A percentile compares a stretch with the other conserved stretches of the same genome.
phyloP scores from a whole-genome alignment of 1,139 yeast genomes.

The Protomyces inundatus region DNA sequence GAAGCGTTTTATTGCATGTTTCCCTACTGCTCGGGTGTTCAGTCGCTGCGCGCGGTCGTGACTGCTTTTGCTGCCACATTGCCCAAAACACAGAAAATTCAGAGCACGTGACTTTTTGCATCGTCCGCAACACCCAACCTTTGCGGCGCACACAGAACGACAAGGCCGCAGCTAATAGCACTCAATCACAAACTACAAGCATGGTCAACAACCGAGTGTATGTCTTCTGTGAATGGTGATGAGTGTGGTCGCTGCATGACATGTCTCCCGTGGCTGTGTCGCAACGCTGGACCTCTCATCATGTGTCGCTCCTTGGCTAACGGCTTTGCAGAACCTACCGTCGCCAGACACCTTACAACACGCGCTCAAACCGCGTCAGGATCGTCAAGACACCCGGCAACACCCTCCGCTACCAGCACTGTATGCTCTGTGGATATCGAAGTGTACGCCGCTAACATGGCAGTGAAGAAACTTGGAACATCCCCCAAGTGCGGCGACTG shows the following conservation, averaged over 20 bases:
- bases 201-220: neutral
- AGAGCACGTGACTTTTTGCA: no score
- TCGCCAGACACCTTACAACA: constrained; percentile 76
- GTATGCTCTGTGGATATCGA: neutral
- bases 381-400: constrained; percentile 99
- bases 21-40: neutral
- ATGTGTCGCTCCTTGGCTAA: neutral
- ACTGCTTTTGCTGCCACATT: neutral
- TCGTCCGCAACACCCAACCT: no score
- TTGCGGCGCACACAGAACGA: no score
- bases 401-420: constrained; percentile 91
- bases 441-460: constrained; percentile 31
- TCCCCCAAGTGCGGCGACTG: constrained; percentile 99
- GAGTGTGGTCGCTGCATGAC: no score
- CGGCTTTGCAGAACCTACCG: constrained; percentile 50
- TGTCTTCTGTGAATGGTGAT: neutral
- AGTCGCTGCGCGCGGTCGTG: neutral
- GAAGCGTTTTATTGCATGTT: no score
- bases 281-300: no score
- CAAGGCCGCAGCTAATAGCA: no score
- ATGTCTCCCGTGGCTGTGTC: no score
- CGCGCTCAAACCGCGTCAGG: constrained; percentile 76
- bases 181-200: neutral
- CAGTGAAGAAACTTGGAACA: constrained; percentile 79
- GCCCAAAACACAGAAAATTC: no score